Base-by-base conservation (phyloP, 2,329 filamentous ascomycete species). In the Didymosphaeria variabile region DNA sequence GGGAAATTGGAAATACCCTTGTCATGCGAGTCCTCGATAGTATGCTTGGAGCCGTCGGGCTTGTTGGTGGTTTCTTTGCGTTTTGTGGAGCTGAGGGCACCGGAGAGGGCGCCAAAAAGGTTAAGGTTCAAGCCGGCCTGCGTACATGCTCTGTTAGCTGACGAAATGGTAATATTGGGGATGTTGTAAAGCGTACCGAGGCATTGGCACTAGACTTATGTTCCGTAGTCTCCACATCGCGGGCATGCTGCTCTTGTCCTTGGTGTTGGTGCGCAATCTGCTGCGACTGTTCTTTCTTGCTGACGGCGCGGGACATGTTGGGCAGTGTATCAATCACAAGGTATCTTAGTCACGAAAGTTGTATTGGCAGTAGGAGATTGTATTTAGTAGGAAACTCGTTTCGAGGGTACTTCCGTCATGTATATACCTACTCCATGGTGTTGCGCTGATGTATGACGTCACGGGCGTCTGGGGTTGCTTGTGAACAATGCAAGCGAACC, bases 121-220 rank as follows among this genome's bases (percentile, higher is more conserved):
- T 78, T 78, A 50, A 79, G 66, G 57, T 75, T 79, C 51, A 79
- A 68, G 10, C 75, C 75, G 2, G 73, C 75, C 67, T 76, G 46
- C n/a, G n/a, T 15, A 19, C 23, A 29, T 29, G 26, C 26, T 5
- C 26, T 29, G 26, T 32, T 54, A 52, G 53, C n/a, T n/a, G n/a
- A n/a, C n/a, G n/a, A n/a, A n/a, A n/a, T n/a, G n/a, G n/a, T n/a
- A n/a, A n/a, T 17, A 21, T 55, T 47, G 23, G 26, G 34, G 17
- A 44, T 50, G 45, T 29, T 5, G 19, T 10, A n/a, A 21, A 19
- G 46, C 67, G 2, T 69, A 75, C 73, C 36, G 69, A 72, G 9
- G 76, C 76, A 40, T 68, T 74, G 0, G 75, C 76, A 34, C 67
- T 72, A 0, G 73, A 70, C 36, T 72, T 62, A 36, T 74, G 70